phyloP scores from a whole-genome alignment of 768 basidiomycete species.

The Pulveroboletus sp. region DNA sequence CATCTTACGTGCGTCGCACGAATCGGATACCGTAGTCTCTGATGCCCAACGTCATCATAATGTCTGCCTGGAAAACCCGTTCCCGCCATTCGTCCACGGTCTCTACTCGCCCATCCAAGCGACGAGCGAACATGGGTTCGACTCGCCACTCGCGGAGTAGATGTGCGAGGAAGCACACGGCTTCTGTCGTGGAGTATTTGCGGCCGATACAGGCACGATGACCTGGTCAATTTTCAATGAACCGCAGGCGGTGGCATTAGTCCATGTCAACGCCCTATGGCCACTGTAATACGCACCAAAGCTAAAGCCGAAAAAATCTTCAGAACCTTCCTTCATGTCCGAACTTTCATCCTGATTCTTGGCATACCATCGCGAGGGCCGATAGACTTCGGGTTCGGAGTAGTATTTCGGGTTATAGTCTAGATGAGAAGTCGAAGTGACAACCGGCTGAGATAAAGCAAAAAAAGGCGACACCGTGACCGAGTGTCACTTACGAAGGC shows the following conservation, averaged over 20 bases:
- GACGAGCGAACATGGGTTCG: slow-evolving; percentile 34
- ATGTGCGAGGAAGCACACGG: slow-evolving; percentile 48
- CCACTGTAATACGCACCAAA: slow-evolving; percentile 7
- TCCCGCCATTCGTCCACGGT: slow-evolving; percentile 14
- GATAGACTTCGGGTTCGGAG: slow-evolving; percentile 32
- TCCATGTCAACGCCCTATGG: neutral
- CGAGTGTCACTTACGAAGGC: slow-evolving; percentile 21
- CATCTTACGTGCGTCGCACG: slow-evolving; percentile 3
- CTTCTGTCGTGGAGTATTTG: slow-evolving; percentile 49
- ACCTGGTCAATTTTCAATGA: slow-evolving; percentile 24
- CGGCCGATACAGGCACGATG: slow-evolving; percentile 50
- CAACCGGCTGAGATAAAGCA: neutral
- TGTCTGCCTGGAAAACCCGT: slow-evolving; percentile 10
- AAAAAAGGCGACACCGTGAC: neutral
- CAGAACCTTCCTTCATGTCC: neutral
- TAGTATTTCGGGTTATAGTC: slow-evolving; percentile 34
- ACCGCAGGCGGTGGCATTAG: too few relatives aligned
- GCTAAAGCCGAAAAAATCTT: slow-evolving; percentile 15
- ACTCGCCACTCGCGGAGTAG: slow-evolving; percentile 49
- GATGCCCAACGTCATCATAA: slow-evolving; percentile 15
- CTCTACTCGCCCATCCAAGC: slow-evolving; percentile 2
- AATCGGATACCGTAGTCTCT: slow-evolving; percentile 11
- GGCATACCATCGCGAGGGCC: slow-evolving; percentile 36
- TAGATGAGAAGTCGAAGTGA: slow-evolving; percentile 9
- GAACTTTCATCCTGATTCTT: slow-evolving; percentile 5